Conservation (phyloP, 495 filamentous ascomycete species). For the Neurospora africana region DNA sequence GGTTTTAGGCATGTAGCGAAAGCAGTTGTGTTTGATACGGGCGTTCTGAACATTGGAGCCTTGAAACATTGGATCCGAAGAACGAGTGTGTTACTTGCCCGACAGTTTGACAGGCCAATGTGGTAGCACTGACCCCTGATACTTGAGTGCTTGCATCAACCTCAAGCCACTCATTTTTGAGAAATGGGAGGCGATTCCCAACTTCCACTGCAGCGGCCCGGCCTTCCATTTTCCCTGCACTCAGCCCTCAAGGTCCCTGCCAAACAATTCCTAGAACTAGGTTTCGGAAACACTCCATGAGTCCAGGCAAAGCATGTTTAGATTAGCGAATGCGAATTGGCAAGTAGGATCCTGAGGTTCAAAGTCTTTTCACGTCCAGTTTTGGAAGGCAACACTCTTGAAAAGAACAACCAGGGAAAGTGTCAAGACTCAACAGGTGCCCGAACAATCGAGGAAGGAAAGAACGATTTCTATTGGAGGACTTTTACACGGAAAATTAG, state of each 20-base stretch:
- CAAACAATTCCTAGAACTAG: background rate
- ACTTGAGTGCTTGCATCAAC: background rate
- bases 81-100: background rate
- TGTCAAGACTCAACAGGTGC: background rate
- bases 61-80: background rate
- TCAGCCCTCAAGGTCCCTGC: background rate
- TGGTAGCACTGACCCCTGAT: background rate
- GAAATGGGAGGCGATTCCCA: background rate
- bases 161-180: background rate
- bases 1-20: background rate
- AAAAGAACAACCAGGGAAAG: background rate
- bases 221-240: background rate
- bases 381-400: background rate
- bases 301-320: background rate
- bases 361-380: background rate
- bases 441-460: background rate
- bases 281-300: background rate
- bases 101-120: background rate
- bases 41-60: background rate
- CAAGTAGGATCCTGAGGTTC: background rate
- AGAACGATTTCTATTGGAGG: slow-evolving; percentile 10
- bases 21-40: background rate
- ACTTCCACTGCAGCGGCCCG: background rate
- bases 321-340: background rate
- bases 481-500: slow-evolving; percentile 8